Evolutionary conservation across 1,284 basidiomycete species (phyloP).

Genomic region (Nidula niveotomentosa): DNA sequence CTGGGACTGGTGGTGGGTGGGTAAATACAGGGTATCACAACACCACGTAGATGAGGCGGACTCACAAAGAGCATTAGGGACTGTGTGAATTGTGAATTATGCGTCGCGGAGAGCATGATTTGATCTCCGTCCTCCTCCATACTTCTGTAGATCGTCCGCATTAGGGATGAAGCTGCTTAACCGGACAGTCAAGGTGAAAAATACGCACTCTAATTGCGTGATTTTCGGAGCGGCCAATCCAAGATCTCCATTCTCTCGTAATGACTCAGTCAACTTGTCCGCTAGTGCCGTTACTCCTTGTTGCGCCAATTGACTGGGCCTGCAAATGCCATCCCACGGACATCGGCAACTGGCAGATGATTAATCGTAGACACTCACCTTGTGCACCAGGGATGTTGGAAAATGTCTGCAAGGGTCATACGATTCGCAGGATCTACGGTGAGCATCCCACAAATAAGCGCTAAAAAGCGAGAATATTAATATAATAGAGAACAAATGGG

Average conservation of each 20-base stretch:
- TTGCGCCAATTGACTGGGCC: conserved; percentile 70
- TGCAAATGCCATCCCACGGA: conserved; percentile 22
- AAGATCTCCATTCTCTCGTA: conserved; percentile 70
- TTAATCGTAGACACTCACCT: conserved; percentile 41
- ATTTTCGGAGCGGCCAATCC: conserved; percentile 61
- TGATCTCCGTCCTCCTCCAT: conserved; percentile 56
- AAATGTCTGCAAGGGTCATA: conserved; percentile 71
- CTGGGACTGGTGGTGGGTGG: conserved; percentile 53
- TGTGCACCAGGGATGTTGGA: conserved; percentile 78
- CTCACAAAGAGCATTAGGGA: conserved; percentile 38
- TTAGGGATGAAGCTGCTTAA: too few species aligned
- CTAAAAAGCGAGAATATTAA: conserved; percentile 32
- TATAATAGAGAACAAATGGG: not conserved
- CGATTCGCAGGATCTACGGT: conserved; percentile 72
- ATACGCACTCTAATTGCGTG: conserved; percentile 3
- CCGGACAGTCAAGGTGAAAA: too few species aligned
- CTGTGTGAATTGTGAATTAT: conserved; percentile 37
- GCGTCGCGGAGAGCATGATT: conserved; percentile 43
- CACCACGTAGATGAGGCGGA: not conserved
- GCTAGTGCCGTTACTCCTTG: conserved; percentile 57
- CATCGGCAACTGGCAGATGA: not conserved
- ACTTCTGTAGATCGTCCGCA: conserved; percentile 5
- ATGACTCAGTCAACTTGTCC: conserved; percentile 64
- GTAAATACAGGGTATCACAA: too few species aligned
- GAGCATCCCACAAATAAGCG: conserved; percentile 73